Conservation (phyloP, 305 asterid genomes). For the Euphrasia arctica region DNA sequence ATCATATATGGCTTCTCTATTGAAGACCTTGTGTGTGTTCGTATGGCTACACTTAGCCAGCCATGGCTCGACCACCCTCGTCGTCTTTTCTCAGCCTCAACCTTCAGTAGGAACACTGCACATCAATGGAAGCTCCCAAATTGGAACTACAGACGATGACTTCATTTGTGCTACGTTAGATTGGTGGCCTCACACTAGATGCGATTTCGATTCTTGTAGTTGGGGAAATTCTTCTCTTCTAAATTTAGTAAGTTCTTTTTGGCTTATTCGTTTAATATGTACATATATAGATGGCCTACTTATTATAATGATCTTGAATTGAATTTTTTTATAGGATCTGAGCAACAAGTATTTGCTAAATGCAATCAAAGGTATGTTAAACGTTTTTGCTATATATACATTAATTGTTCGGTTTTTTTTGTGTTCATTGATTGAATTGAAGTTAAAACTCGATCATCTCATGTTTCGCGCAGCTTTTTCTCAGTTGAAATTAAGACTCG, state of each 20-base stretch:
- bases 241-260: conserved; percentile 46
- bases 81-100: conserved; percentile 27
- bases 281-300: not conserved
- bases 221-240: conserved; percentile 87
- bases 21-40: conserved; percentile 40
- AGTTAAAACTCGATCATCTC: not conserved
- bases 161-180: conserved; percentile 83
- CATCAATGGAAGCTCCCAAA: conserved; percentile 42
- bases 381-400: not conserved
- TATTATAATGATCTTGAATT: too few relatives aligned
- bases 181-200: conserved; percentile 86
- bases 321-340: conserved; percentile 46
- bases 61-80: conserved; percentile 28
- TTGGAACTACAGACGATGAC: conserved; percentile 50
- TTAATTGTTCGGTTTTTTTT: not conserved
- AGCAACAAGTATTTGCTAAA: conserved; percentile 54
- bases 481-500: conserved; percentile 72
- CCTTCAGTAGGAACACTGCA: conserved; percentile 34
- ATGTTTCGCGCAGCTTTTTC: conserved; percentile 65
- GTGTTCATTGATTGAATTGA: conserved; percentile 8
- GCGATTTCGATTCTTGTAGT: conserved; percentile 79
- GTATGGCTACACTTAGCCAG: conserved; percentile 51
- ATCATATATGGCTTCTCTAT: conserved; percentile 36
- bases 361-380: conserved; percentile 59
- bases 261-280: not conserved